Conservation (phyloP, 257 asterid species). For the Paulownia fortunei region DNA sequence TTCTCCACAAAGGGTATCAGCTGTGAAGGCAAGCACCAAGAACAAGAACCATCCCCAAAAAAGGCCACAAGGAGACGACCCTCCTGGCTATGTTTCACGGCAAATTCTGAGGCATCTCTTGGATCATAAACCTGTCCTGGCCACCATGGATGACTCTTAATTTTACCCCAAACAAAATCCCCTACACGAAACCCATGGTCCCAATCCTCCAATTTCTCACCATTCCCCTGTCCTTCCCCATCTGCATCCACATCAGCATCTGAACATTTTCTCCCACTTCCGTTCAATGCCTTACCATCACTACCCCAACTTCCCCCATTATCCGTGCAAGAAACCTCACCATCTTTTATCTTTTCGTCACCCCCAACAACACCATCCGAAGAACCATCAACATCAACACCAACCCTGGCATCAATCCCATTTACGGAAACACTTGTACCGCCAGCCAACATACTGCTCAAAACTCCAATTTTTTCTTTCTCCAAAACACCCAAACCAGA, state of each 20-base stretch:
- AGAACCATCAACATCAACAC: background rate
- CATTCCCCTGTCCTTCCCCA: conserved; percentile 23
- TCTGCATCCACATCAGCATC: background rate
- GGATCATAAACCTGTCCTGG: conserved; percentile 83
- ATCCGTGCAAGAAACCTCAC: background rate
- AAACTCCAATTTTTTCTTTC: conserved; percentile 1
- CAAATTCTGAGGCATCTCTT: conserved; percentile 64
- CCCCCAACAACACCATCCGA: background rate
- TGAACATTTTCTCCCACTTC: background rate
- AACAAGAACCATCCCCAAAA: conserved; percentile 77
- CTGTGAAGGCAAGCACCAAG: conserved; percentile 78
- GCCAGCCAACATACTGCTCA: background rate
- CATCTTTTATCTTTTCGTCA: background rate
- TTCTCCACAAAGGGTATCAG: conserved; percentile 62
- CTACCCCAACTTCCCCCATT: background rate
- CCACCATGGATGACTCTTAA: conserved; percentile 89
- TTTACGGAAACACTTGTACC: background rate
- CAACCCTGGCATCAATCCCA: background rate
- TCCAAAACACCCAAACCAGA: background rate
- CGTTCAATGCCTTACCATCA: background rate
- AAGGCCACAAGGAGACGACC: conserved; percentile 71
- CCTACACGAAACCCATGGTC: conserved; percentile 60
- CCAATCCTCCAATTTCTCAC: conserved; percentile 31
- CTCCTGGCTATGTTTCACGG: conserved; percentile 49
- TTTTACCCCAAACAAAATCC: conserved; percentile 91